Base-by-base conservation (phyloP, 192 early-diverging fungal genomes). In the Coemansia sp. region DNA sequence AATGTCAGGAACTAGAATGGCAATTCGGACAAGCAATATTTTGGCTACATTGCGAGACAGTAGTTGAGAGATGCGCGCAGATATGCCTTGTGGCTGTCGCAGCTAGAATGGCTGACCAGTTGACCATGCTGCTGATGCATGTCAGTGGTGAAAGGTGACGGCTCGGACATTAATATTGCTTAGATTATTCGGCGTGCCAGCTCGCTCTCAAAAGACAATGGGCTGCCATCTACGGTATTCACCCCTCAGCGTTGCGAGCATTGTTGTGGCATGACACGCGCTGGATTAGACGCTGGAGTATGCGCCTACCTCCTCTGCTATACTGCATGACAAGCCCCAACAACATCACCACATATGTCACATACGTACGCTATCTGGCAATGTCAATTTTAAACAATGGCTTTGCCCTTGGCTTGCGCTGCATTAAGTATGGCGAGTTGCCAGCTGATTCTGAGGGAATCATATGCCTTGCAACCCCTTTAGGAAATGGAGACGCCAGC, bases 401-500 rank as follows among this genome's bases (percentile, higher is more conserved):
- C 24, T 12, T 29, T 4, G 54, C 54, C 57, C 4, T 59, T 36
- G 57, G 57, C 31, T 36, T 59, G 15, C 15, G 57, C 16, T 36
- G 31, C 31, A n/a, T 16, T 13, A 59, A 11, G n/a, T 59, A 59
- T 59, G 57, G 13, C 16, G 5, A 36, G 11, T 10, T 16, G 12
- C 57, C 57, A 59, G 57, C 31, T 59, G 57, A 59, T 59, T 59
- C 57, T 16, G 33, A 15, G 2, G 57, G 57, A 59, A 59, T 59
- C 57, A 59, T 59, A 34, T 34, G 57, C 16, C 57, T 51, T 20
- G 42, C 42, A 20, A 9, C 49, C n/a, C n/a, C 20, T 51, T 10
- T 51, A 20, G 49, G 49, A 51, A 22, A 51, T 51, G 20, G 49
- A 5, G 49, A 20, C 49, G 49, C 8, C 49, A 51, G 49, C 49